Evolutionary conservation across 768 basidiomycete species (phyloP).

Genomic region (Fomitopsis serialis): DNA sequence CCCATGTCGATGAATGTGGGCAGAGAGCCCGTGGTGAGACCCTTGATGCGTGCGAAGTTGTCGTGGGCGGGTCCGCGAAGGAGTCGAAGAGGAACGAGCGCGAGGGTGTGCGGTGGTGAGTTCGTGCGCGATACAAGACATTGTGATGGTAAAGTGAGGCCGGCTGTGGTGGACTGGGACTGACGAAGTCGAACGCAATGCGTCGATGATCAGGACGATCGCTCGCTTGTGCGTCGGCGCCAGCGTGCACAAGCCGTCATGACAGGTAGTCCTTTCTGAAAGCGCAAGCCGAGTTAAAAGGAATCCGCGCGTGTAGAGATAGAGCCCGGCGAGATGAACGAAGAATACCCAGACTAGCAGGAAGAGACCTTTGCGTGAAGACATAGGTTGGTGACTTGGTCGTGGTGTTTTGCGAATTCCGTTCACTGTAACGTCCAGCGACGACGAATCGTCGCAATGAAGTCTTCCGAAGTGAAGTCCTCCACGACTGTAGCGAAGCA

Average conservation of each 20-base stretch:
- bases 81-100: conserved; percentile 86
- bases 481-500: too few relatives aligned
- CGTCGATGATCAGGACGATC: conserved; percentile 84
- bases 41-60: conserved; percentile 96
- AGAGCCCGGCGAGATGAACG: conserved; percentile 74
- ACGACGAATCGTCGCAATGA: too few relatives aligned
- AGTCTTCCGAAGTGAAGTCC: too few relatives aligned
- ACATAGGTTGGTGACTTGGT: too few relatives aligned
- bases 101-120: conserved; percentile 59
- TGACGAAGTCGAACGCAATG: conserved; percentile 93
- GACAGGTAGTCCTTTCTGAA: conserved; percentile 44
- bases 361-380: conserved; percentile 8
- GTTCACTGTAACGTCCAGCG: too few relatives aligned
- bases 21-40: conserved; percentile 88
- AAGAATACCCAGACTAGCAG: conserved; percentile 53
- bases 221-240: conserved; percentile 71
- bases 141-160: conserved; percentile 73
- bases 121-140: conserved; percentile 68
- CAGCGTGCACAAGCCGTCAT: conserved; percentile 38
- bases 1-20: conserved; percentile 96
- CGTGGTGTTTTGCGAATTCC: too few relatives aligned
- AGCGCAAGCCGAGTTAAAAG: conserved; percentile 77
- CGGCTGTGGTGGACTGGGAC: conserved; percentile 60
- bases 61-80: conserved; percentile 91
- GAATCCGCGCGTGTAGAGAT: conserved; percentile 90